A percentile compares a stretch with the other conserved stretches of the same genome.
Conservation (phyloP, 1,139 yeast genomes). For the Suzukiozyma palmioleophila region DNA sequence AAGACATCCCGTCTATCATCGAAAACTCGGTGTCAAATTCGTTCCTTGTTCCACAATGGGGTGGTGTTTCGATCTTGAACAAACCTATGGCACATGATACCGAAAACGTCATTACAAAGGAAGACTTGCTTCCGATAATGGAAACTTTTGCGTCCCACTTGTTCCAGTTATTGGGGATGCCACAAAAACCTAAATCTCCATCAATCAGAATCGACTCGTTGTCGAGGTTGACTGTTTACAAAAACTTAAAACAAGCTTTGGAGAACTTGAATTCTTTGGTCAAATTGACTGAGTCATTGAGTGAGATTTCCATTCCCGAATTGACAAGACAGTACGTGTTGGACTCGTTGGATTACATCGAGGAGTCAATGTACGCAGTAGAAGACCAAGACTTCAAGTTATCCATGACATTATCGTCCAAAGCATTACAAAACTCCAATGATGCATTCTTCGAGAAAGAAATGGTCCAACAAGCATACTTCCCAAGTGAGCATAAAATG, state of each 20-base stretch:
- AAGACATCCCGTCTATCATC: slow-evolving; percentile 40
- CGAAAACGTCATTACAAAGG: slow-evolving; percentile 26
- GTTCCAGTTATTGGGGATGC: slow-evolving; percentile 67
- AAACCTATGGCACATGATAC: slow-evolving; percentile 25
- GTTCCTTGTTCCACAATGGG: slow-evolving; percentile 90
- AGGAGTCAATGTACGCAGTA: slow-evolving; percentile 25
- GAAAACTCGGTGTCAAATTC: slow-evolving; percentile 55
- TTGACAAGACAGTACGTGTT: slow-evolving; percentile 48
- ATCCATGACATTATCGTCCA: slow-evolving; percentile 53
- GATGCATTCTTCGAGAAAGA: slow-evolving; percentile 86
- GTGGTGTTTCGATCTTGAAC: slow-evolving; percentile 57
- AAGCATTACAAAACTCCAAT: slow-evolving; percentile 56
- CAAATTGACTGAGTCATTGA: slow-evolving; percentile 62
- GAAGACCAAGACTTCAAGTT: slow-evolving; percentile 30
- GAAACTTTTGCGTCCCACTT: slow-evolving; percentile 74
- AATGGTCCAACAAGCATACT: slow-evolving; percentile 91
- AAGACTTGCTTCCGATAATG: slow-evolving; percentile 53
- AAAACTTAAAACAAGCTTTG: slow-evolving; percentile 46
- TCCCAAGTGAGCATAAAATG: slow-evolving; percentile 91
- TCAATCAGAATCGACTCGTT: slow-evolving; percentile 61
- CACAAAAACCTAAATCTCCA: slow-evolving; percentile 50
- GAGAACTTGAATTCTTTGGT: slow-evolving; percentile 68
- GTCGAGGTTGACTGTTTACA: slow-evolving; percentile 51
- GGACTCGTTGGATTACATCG: slow-evolving; percentile 33
- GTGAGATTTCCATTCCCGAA: slow-evolving; percentile 78